Evolutionary conservation across 202 grass and related monocot species (phyloP).

Genomic region (Alloteropsis angusta): DNA sequence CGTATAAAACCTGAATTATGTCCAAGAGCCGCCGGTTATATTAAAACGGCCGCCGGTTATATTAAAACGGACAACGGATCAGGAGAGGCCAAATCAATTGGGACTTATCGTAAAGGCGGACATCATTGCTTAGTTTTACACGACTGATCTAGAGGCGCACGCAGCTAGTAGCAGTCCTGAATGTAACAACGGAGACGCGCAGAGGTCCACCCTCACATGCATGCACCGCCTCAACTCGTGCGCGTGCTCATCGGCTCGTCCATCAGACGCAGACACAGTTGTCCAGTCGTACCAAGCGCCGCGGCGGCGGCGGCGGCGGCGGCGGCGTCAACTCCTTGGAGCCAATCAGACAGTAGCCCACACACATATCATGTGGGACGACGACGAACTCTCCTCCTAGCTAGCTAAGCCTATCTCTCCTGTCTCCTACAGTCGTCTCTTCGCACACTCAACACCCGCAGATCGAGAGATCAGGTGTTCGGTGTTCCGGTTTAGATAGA

Average conservation of each 20-base stretch:
- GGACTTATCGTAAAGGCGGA: background rate
- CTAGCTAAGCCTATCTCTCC: background rate
- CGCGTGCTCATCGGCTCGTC: background rate
- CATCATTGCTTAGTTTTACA: background rate
- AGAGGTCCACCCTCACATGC: constrained; percentile 22
- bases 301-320: background rate
- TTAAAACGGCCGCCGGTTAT: too few relatives aligned
- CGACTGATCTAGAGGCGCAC: background rate
- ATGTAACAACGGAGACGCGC: background rate
- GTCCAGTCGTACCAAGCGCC: background rate
- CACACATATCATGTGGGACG: background rate
- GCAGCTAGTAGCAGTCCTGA: background rate
- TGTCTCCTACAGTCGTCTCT: background rate
- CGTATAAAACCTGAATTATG: too few relatives aligned
- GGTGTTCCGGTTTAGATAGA: too few relatives aligned
- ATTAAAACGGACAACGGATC: too few relatives aligned
- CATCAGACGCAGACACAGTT: background rate
- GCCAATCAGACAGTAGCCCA: constrained; percentile 4
- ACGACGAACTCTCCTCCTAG: background rate
- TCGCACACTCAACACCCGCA: background rate
- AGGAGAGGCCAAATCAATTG: too few relatives aligned
- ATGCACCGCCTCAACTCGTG: background rate
- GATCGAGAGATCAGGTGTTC: too few relatives aligned
- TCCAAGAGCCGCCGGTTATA: too few relatives aligned
- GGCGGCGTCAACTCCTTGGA: constrained; percentile 20